Percentiles rank a stretch among this genome's conserved stretches.
phyloP scores from a whole-genome alignment of 345 rosid species.

The Firmiana major region DNA sequence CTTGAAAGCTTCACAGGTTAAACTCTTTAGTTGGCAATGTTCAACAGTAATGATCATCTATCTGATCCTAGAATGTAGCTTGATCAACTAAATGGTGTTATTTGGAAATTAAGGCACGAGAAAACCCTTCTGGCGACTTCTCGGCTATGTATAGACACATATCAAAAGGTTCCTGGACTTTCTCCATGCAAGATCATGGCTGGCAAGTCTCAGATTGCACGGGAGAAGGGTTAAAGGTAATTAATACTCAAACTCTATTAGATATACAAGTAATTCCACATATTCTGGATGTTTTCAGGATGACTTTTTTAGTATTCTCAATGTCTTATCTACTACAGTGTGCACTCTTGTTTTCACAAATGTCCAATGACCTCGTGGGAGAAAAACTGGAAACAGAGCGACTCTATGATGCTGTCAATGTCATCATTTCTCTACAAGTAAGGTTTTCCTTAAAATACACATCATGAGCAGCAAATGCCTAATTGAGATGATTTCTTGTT shows the following conservation, averaged over 20 bases:
- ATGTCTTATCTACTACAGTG: slow-evolving; percentile 20
- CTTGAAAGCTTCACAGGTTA: slow-evolving; percentile 60
- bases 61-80: neutral
- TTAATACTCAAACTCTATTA: neutral
- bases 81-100: neutral
- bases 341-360: slow-evolving; percentile 40
- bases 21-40: neutral
- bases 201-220: slow-evolving; percentile 80
- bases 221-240: slow-evolving; percentile 62
- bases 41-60: neutral
- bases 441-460: neutral
- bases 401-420: slow-evolving; percentile 42
- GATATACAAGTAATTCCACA: neutral
- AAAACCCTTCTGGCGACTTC: slow-evolving; percentile 58
- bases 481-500: neutral
- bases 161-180: slow-evolving; percentile 67
- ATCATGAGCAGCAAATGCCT: neutral
- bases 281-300: neutral
- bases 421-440: slow-evolving; percentile 48
- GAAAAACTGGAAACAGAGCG: slow-evolving; percentile 30
- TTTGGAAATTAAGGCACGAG: slow-evolving; percentile 34
- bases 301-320: neutral
- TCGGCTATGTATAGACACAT: slow-evolving; percentile 58
- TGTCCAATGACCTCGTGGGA: slow-evolving; percentile 37
- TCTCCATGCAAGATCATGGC: slow-evolving; percentile 62